Evolutionary conservation across 257 asterid species (phyloP).

Genomic region (Solanum chilense): DNA sequence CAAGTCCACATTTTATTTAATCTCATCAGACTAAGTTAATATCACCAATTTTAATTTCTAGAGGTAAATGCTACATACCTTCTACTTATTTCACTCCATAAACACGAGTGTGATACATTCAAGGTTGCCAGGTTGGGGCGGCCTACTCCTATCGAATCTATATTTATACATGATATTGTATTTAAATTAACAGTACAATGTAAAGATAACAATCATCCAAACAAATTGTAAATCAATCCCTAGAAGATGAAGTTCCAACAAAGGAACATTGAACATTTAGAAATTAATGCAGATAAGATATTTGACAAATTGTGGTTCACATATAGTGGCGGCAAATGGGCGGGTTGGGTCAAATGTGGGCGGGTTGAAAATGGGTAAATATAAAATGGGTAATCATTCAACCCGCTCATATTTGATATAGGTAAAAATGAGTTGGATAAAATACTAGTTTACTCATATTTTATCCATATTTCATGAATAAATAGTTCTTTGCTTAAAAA

Average conservation of each 20-base stretch:
- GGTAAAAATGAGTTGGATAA: too few species aligned
- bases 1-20: neutral
- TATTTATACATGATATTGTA: too few species aligned
- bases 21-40: neutral
- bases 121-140: neutral
- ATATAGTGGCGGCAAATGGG: too few species aligned
- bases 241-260: neutral
- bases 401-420: too few species aligned
- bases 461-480: too few species aligned
- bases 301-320: neutral
- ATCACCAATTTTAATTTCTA: too few species aligned
- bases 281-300: too few species aligned
- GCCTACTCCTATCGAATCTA: neutral
- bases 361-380: too few species aligned
- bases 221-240: neutral
- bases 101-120: neutral
- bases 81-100: neutral
- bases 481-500: too few species aligned
- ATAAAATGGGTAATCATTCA: too few species aligned
- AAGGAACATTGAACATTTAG: neutral
- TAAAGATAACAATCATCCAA: neutral
- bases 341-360: too few species aligned
- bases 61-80: neutral
- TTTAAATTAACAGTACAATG: neutral
- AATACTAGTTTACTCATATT: too few species aligned